Conservation (phyloP, 2,329 filamentous ascomycete genomes). For the Fusarium pseudocircinatum region DNA sequence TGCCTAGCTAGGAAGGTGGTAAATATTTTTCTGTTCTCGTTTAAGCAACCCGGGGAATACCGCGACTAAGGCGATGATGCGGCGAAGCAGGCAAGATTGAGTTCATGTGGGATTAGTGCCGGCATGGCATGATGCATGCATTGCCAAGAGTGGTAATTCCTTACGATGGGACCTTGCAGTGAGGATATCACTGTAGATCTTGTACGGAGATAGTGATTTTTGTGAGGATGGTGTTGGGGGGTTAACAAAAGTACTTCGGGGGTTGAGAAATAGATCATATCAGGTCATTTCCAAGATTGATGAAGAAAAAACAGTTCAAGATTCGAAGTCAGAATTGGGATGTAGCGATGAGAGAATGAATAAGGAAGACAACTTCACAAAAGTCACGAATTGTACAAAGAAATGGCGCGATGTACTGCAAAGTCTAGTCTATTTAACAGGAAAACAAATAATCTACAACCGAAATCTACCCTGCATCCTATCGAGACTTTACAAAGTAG, state of each 20-base stretch:
- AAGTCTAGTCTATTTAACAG: neutral
- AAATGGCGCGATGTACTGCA: accelerated
- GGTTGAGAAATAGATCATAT: accelerated
- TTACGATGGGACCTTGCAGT: neutral
- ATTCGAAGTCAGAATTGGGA: accelerated
- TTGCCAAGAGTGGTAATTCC: neutral
- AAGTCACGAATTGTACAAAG: too few relatives aligned
- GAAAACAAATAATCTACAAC: neutral
- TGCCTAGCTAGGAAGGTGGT: neutral
- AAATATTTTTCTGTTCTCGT: neutral
- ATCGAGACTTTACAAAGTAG: neutral
- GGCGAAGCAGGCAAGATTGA: neutral
- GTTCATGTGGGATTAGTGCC: neutral
- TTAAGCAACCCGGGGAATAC: neutral
- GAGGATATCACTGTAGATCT: neutral
- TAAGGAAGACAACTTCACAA: too few relatives aligned
- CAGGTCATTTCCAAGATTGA: accelerated
- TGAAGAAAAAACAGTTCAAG: neutral
- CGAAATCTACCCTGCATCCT: neutral
- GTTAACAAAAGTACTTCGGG: accelerated
- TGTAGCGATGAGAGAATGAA: neutral
- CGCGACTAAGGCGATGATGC: neutral
- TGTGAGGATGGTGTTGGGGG: accelerated
- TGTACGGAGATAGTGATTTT: neutral
- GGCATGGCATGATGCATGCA: neutral